These are phyloP conservation scores for Umbelopsis vinacea DNA, from an alignment of 192 early-diverging fungal genomes.

Conservation along the genomic window DNA sequence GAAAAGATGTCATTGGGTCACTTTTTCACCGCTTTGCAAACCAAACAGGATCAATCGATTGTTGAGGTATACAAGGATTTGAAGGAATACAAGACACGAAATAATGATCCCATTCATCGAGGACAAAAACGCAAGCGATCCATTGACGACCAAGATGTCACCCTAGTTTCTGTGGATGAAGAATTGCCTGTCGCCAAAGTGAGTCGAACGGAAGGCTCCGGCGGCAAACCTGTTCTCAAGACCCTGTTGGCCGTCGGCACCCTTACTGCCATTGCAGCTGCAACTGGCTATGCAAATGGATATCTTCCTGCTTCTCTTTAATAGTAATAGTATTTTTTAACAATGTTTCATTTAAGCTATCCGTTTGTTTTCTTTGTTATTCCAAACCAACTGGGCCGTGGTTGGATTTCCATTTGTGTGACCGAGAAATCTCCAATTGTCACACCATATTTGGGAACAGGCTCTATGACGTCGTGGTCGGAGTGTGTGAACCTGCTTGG, in stretches of 20 bases:
- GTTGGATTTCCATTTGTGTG: too few species aligned
- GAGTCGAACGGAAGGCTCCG: not conserved
- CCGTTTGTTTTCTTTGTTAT: too few species aligned
- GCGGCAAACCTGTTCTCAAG: not conserved
- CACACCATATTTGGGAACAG: too few species aligned
- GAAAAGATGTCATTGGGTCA: constrained; percentile 17
- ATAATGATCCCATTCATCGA: not conserved
- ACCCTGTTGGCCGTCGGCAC: not conserved
- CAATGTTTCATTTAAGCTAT: not conserved
- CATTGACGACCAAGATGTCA: not conserved
- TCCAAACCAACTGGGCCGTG: too few species aligned
- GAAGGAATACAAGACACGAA: constrained; percentile 17
- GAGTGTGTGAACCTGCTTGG: too few species aligned
- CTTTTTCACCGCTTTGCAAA: constrained; percentile 5
- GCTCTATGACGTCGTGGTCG: too few species aligned
- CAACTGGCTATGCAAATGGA: constrained; percentile 7
- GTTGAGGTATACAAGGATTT: constrained; percentile 14
- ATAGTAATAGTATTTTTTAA: not conserved
- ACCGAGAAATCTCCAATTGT: too few species aligned
- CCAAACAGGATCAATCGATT: constrained; percentile 10
- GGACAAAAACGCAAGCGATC: not conserved
- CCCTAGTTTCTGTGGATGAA: not conserved
- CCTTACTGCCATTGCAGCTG: constrained; percentile 4
- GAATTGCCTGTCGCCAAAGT: not conserved
- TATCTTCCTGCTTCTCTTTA: constrained; percentile 2